These are phyloP conservation scores for Daldinia grandis DNA, from an alignment of 495 filamentous ascomycete genomes.

Conservation along the genomic window DNA sequence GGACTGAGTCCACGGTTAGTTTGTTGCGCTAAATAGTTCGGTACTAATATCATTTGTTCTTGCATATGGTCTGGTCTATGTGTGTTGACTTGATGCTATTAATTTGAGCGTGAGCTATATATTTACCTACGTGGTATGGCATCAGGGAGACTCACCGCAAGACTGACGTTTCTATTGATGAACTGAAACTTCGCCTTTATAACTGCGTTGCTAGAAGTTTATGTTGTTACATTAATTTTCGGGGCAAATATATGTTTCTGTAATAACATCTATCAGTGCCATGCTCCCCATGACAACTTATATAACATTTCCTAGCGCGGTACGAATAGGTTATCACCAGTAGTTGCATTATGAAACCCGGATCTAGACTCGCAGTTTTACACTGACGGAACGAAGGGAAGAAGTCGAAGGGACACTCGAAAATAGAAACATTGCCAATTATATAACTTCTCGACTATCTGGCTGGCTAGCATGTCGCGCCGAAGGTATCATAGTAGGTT, in stretches of 20 bases:
- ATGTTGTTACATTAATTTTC: not conserved
- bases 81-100: not conserved
- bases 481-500: constrained; percentile 33
- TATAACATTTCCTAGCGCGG: not conserved
- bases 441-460: constrained; percentile 27
- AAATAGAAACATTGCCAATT: constrained; percentile 24
- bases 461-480: constrained; percentile 21
- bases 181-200: not conserved
- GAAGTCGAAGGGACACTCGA: not conserved
- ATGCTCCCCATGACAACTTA: not conserved
- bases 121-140: not conserved
- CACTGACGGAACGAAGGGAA: not conserved
- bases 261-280: not conserved
- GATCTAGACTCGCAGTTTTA: not conserved
- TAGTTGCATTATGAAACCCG: not conserved
- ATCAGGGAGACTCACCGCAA: not conserved
- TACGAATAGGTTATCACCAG: not conserved
- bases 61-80: not conserved
- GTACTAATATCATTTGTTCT: constrained; percentile 26
- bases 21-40: constrained; percentile 18
- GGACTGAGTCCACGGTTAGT: constrained; percentile 31
- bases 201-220: not conserved
- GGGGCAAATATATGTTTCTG: not conserved
- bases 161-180: not conserved
- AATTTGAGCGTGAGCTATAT: not conserved